Evolutionary conservation across 805 yeast species (phyloP), one percentile per base, ranked within the genome.

Genomic region (Debaryomyces maramus): DNA sequence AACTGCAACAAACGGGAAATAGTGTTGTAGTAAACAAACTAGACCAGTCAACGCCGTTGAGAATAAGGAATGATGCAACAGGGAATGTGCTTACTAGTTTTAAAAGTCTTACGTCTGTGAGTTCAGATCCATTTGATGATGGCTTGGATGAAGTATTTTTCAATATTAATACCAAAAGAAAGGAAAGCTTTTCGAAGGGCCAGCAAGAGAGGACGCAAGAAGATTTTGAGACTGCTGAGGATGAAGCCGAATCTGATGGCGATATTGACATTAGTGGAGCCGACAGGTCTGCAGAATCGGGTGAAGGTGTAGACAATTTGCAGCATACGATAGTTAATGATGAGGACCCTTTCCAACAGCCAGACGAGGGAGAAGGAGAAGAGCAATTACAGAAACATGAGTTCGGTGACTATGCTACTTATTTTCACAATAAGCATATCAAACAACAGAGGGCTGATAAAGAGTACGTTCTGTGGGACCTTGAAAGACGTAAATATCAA

Each of bases 371-470:
- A 11, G 28, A 6, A 24, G 28, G 13, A 8, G 28, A 15, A 24
- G 13, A 15, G 11, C 18, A 21, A 5, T 11, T 33, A 16, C 45
- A 45, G 10, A 35, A 60, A 18, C 72, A 72, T 34, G 65, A 61
- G 10, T 85, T 84, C 61, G 88, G 88, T 3, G 88, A 81, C 45
- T 83, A 78, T 52, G 77, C 57, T n/a, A 63, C 78, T 1, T 88
- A 88, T 51, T 80, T 87, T 40, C 69, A 65, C 7, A 71, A 79
- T 49, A 88, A 88, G 53, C 70, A 67, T 16, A 46, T 58, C 19
- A 83, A 83, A 52, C 90, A 88, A 45, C 87, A 80, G 50, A 63
- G 65, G 35, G 70, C 75, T 20, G 86, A 80, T 53, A 70, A 63
- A 21, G 69, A 71, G 14, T 80, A 65, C 43, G 55, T 72, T 1